Percentiles rank a stretch among this genome's conserved stretches.
Conservation (phyloP, 768 basidiomycete species). For the Leccinum longicurvipes region DNA sequence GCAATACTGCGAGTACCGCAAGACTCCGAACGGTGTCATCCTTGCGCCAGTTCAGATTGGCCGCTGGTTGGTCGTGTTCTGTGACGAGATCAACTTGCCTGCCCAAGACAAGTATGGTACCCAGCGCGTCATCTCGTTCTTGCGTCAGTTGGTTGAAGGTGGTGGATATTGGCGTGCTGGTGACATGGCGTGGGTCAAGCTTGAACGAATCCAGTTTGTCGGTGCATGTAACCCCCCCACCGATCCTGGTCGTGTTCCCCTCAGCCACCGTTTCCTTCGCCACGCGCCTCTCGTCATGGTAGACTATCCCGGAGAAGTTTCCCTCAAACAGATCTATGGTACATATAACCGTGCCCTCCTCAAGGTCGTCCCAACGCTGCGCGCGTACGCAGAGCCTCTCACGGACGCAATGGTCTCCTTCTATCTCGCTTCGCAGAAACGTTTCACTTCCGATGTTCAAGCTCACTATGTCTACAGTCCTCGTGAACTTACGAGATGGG, state of each 20-base stretch:
- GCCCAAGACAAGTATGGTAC: slow-evolving; percentile 98
- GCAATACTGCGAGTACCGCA: slow-evolving; percentile 98
- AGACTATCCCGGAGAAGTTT: slow-evolving; percentile 96
- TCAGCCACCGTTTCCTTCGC: slow-evolving; percentile 94
- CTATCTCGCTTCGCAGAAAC: slow-evolving; percentile 90
- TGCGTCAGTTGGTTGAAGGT: slow-evolving; percentile 92
- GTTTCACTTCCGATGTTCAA: slow-evolving; percentile 95
- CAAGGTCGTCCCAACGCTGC: slow-evolving; percentile 91
- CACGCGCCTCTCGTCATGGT: slow-evolving; percentile 99
- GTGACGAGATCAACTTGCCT: slow-evolving; percentile 98
- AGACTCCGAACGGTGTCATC: slow-evolving; percentile 97
- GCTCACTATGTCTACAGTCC: slow-evolving; percentile 99
- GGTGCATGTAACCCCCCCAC: slow-evolving; percentile 99
- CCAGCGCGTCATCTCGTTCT: slow-evolving; percentile 96
- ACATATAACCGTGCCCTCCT: slow-evolving; percentile 96
- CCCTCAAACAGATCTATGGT: slow-evolving; percentile 96
- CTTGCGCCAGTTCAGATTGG: slow-evolving; percentile 93
- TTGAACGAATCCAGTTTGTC: slow-evolving; percentile 99
- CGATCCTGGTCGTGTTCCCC: slow-evolving; percentile 97
- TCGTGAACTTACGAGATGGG: slow-evolving; percentile 97
- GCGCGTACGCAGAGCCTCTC: slow-evolving; percentile 89
- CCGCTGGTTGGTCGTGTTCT: slow-evolving; percentile 99
- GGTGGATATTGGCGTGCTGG: slow-evolving; percentile 93
- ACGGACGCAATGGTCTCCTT: slow-evolving; percentile 97
- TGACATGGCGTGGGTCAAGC: slow-evolving; percentile 95